A percentile compares a stretch with the other conserved stretches of the same genome.
Conservation (phyloP, 495 filamentous ascomycete species). For the Jackrogersella multiformis region DNA sequence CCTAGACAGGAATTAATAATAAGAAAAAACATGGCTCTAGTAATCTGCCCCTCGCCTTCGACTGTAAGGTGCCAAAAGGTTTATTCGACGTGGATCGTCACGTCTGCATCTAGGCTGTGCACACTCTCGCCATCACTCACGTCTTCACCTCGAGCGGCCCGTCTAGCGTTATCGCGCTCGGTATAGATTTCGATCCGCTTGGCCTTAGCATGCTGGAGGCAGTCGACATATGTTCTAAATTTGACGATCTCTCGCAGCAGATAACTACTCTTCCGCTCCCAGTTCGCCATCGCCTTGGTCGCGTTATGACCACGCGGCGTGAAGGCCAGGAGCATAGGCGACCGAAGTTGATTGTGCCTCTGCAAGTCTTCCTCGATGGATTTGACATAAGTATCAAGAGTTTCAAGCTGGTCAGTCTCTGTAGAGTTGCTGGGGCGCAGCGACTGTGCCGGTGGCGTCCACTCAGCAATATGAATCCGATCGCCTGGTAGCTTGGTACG, state of each 20-base stretch:
- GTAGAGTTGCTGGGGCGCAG: constrained; percentile 80
- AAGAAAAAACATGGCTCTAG: not conserved
- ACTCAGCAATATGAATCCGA: constrained; percentile 84
- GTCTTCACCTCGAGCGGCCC: constrained; percentile 51
- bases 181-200: constrained; percentile 58
- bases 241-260: constrained; percentile 95
- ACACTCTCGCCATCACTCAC: constrained; percentile 38
- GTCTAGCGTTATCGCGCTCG: constrained; percentile 56
- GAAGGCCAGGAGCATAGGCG: constrained; percentile 87
- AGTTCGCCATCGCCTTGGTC: constrained; percentile 87
- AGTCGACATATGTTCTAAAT: constrained; percentile 93
- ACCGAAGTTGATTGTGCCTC: constrained; percentile 84
- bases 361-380: constrained; percentile 86
- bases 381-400: constrained; percentile 79
- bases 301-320: constrained; percentile 86
- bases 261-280: constrained; percentile 94
- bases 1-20: constrained; percentile 11
- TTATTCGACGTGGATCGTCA: constrained; percentile 11
- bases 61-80: not conserved
- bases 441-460: constrained; percentile 91
- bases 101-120: constrained; percentile 17
- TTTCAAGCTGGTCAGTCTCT: constrained; percentile 82
- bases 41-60: not conserved
- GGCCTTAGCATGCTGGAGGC: constrained; percentile 60
- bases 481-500: constrained; percentile 79